Conservation (phyloP, 257 asterid genomes). For the Solanum stenotomum region DNA sequence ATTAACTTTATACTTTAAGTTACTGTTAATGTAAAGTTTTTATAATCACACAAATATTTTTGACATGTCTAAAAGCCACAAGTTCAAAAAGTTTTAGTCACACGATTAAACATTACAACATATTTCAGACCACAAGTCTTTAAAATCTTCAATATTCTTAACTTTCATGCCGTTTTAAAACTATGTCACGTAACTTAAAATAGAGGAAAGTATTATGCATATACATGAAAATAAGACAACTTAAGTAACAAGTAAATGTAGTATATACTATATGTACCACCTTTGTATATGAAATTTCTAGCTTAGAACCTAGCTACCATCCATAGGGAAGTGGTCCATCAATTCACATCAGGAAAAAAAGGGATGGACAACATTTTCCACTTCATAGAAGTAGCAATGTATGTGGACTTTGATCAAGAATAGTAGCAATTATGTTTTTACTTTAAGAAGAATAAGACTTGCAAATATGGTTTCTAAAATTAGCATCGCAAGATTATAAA, state of each 20-base stretch:
- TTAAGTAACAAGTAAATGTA: neutral
- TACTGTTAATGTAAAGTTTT: neutral
- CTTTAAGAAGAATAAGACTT: neutral
- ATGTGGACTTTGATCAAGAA: neutral
- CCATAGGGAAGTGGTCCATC: neutral
- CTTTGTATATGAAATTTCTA: neutral
- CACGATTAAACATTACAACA: neutral
- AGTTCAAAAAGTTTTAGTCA: neutral
- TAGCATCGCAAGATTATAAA: neutral
- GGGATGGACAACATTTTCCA: neutral
- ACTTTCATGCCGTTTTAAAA: neutral
- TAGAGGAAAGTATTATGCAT: neutral
- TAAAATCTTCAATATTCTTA: neutral
- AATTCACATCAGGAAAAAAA: neutral
- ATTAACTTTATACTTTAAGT: neutral
- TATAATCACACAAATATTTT: neutral
- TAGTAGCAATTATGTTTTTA: neutral
- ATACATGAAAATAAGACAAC: neutral
- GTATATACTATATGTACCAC: neutral
- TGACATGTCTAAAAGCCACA: neutral
- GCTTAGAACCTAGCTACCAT: neutral
- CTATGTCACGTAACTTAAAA: neutral
- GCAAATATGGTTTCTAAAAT: neutral
- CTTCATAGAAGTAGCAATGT: neutral
- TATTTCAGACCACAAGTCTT: neutral